A percentile compares a stretch with the other conserved stretches of the same genome.
These are phyloP conservation scores for Gentiana dahurica DNA, from an alignment of 257 asterid genomes.

Conservation along the genomic window DNA sequence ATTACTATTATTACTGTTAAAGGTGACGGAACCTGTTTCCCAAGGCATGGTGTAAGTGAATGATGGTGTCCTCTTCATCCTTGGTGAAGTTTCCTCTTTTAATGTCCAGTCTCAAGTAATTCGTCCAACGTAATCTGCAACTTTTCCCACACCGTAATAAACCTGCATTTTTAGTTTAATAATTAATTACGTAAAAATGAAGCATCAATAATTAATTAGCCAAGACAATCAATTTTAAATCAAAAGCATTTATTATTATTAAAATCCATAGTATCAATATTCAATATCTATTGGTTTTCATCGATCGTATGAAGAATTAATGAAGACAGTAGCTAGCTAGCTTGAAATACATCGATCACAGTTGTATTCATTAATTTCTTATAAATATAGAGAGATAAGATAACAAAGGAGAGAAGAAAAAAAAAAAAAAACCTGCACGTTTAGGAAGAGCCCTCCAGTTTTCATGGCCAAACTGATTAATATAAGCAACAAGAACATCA, in stretches of 20 bases:
- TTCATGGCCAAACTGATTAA: slow-evolving; percentile 18
- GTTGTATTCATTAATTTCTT: not conserved
- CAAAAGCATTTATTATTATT: not conserved
- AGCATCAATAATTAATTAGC: no score
- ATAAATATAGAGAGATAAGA: not conserved
- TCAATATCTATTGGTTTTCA: no score
- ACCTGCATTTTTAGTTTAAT: slow-evolving; percentile 2
- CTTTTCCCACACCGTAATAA: slow-evolving; percentile 55
- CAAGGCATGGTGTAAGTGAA: slow-evolving; percentile 28
- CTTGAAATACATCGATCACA: no score
- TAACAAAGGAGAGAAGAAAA: not conserved
- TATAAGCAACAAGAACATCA: slow-evolving; percentile 17
- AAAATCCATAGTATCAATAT: no score
- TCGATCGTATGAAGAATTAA: no score
- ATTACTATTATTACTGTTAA: no score
- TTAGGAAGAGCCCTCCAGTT: slow-evolving; percentile 36
- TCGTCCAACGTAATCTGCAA: slow-evolving; percentile 65
- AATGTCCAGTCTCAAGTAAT: slow-evolving; percentile 52
- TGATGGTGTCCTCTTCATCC: slow-evolving; percentile 46
- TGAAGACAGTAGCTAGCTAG: no score
- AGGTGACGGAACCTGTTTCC: slow-evolving; percentile 19
- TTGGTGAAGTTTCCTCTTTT: slow-evolving; percentile 43
- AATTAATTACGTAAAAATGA: no score
- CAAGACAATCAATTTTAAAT: no score
- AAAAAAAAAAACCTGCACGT: slow-evolving; percentile 15